Evolutionary conservation across 768 basidiomycete genomes (phyloP).

Genomic region (Cystobasidium onofrii): DNA sequence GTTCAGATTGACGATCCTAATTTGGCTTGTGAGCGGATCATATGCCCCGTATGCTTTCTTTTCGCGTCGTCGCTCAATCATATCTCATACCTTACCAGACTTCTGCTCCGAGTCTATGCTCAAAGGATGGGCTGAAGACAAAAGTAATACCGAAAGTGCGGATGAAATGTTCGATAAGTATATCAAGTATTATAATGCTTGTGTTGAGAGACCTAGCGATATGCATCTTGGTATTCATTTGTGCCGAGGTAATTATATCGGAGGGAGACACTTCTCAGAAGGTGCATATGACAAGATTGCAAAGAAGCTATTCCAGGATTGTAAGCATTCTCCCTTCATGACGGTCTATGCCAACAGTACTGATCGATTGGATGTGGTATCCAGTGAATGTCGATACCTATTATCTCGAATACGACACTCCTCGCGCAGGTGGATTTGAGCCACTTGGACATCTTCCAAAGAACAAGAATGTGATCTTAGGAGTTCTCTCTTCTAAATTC

Average conservation of each 20-base stretch:
- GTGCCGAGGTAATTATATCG: conserved; percentile 37
- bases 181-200: conserved; percentile 55
- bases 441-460: conserved; percentile 41
- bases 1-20: conserved; percentile 52
- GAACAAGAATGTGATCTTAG: conserved; percentile 42
- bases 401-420: conserved; percentile 44
- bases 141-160: conserved; percentile 51
- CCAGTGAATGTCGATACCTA: conserved; percentile 40
- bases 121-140: conserved; percentile 56
- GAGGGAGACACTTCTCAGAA: conserved; percentile 40
- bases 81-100: conserved; percentile 2
- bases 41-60: too few relatives aligned
- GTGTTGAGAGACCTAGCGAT: conserved; percentile 39
- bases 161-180: conserved; percentile 60
- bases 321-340: background rate
- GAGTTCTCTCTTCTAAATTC: conserved; percentile 42
- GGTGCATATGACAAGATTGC: conserved; percentile 44
- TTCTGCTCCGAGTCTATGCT: conserved; percentile 55
- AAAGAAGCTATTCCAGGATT: conserved; percentile 40
- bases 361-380: background rate
- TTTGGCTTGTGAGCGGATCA: conserved; percentile 55
- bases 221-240: conserved; percentile 43
- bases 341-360: too few relatives aligned
- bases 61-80: too few relatives aligned
- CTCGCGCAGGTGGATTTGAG: conserved; percentile 38